A percentile compares a stretch with the other conserved stretches of the same genome.
Conservation (phyloP, 768 basidiomycete genomes). For the Glaciozyma antarctica region DNA sequence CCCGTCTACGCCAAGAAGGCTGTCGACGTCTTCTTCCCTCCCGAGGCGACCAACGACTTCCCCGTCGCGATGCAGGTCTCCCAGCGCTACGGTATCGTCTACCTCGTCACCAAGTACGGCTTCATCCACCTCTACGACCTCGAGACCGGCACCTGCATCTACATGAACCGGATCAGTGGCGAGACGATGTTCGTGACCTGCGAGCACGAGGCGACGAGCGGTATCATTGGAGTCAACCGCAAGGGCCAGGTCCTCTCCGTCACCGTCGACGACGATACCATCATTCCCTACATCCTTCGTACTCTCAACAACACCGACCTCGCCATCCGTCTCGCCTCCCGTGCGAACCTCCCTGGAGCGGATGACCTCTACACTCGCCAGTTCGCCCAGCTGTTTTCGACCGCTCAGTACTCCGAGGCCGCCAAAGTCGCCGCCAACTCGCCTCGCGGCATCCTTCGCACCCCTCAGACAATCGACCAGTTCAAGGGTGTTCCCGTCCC, state of each 20-base stretch:
- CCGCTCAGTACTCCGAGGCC: slow-evolving; percentile 81
- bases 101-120: slow-evolving; percentile 95
- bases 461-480: slow-evolving; percentile 86
- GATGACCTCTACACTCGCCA: slow-evolving; percentile 93
- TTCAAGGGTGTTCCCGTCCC: slow-evolving; percentile 93
- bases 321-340: slow-evolving; percentile 93
- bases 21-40: slow-evolving; percentile 98
- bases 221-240: slow-evolving; percentile 99
- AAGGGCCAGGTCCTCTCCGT: slow-evolving; percentile 91
- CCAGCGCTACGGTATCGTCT: slow-evolving; percentile 82
- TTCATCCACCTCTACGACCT: slow-evolving; percentile 99
- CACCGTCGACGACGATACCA: slow-evolving; percentile 88
- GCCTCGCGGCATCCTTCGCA: slow-evolving; percentile 89
- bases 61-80: slow-evolving; percentile 99
- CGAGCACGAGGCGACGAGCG: slow-evolving; percentile 83
- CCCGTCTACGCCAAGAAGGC: slow-evolving; percentile 93
- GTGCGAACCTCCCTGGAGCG: slow-evolving; percentile 91
- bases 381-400: slow-evolving; percentile 80
- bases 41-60: slow-evolving; percentile 96
- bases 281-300: slow-evolving; percentile 86
- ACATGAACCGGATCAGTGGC: slow-evolving; percentile 99
- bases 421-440: slow-evolving; percentile 98
- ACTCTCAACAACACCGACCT: slow-evolving; percentile 95
- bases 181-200: slow-evolving; percentile 99
- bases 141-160: slow-evolving; percentile 91